Conservation (phyloP, 805 yeast species). For the Cyberlindnera amylophila region DNA sequence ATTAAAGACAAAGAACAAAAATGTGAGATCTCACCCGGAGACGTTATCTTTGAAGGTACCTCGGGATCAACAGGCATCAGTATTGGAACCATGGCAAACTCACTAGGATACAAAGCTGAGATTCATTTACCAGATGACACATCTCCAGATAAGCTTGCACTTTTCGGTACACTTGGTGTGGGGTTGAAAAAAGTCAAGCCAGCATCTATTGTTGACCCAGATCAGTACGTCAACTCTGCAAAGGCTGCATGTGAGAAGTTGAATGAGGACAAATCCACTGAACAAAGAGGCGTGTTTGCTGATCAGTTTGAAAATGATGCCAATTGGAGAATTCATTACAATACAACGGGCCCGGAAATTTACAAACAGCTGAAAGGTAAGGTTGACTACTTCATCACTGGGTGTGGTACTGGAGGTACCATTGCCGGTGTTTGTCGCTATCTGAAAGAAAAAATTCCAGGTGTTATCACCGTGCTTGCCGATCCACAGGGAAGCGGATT, state of each 20-base stretch:
- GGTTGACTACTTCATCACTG: constrained; percentile 77
- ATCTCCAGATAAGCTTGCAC: constrained; percentile 71
- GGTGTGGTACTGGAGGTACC: constrained; percentile 97
- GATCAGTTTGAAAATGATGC: constrained; percentile 93
- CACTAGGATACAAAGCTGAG: constrained; percentile 85
- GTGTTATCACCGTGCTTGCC: constrained; percentile 58
- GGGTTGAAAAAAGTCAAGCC: constrained; percentile 82
- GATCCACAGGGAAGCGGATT: constrained; percentile 97
- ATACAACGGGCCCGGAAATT: constrained; percentile 92
- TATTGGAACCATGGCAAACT: constrained; percentile 83
- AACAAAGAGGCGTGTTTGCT: constrained; percentile 72
- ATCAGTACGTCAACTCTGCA: constrained; percentile 90
- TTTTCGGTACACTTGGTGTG: constrained; percentile 77
- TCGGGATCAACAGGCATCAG: constrained; percentile 97
- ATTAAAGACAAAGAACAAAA: constrained; percentile 60
- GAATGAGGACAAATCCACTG: constrained; percentile 35
- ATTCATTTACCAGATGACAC: constrained; percentile 97
- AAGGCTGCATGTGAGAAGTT: constrained; percentile 53
- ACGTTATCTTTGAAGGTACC: constrained; percentile 88
- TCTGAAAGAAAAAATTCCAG: constrained; percentile 47
- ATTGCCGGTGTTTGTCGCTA: constrained; percentile 85
- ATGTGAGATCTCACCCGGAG: constrained; percentile 59
- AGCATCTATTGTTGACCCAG: constrained; percentile 90
- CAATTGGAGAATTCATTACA: constrained; percentile 83
- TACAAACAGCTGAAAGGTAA: constrained; percentile 61